phyloP scores from a whole-genome alignment of 257 asterid species.

The Solanum virginianum region DNA sequence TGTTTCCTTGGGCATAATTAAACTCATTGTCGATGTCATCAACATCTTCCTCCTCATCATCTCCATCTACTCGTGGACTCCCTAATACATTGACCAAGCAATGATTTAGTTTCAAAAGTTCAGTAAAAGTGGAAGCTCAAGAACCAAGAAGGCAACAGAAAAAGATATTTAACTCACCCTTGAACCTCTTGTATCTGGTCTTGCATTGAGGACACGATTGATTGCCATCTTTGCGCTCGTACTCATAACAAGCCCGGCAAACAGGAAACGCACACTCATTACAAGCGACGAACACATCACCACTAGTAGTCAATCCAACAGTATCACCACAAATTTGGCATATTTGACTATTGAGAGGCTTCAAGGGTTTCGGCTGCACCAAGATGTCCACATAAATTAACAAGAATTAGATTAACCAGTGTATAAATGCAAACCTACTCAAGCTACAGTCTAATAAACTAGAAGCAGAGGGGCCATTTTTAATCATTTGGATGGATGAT shows the following conservation, averaged over 20 bases:
- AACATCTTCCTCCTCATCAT: conserved; percentile 74
- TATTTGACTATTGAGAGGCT: conserved; percentile 55
- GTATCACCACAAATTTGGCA: conserved; percentile 92
- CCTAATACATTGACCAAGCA: conserved; percentile 27
- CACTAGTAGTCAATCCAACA: conserved; percentile 51
- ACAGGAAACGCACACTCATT: conserved; percentile 93
- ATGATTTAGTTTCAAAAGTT: not conserved
- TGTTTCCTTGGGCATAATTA: conserved; percentile 44
- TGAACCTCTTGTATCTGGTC: conserved; percentile 79
- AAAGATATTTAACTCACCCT: conserved; percentile 30
- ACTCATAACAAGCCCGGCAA: conserved; percentile 87
- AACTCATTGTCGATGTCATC: conserved; percentile 84
- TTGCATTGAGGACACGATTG: conserved; percentile 89
- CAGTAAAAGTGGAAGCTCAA: not conserved
- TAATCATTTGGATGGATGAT: not conserved
- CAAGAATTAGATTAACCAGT: not conserved
- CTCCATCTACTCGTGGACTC: conserved; percentile 88
- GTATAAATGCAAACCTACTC: not conserved
- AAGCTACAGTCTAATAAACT: not conserved
- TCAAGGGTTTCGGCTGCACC: conserved; percentile 63
- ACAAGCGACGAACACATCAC: conserved; percentile 84
- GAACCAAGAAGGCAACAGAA: not conserved
- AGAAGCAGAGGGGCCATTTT: not conserved
- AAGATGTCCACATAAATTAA: not conserved
- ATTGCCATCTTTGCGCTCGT: conserved; percentile 86